Evolutionary conservation across 805 yeast genomes (phyloP), one percentile per base, ranked within the genome.

Genomic region (Starmera pachycereana): DNA sequence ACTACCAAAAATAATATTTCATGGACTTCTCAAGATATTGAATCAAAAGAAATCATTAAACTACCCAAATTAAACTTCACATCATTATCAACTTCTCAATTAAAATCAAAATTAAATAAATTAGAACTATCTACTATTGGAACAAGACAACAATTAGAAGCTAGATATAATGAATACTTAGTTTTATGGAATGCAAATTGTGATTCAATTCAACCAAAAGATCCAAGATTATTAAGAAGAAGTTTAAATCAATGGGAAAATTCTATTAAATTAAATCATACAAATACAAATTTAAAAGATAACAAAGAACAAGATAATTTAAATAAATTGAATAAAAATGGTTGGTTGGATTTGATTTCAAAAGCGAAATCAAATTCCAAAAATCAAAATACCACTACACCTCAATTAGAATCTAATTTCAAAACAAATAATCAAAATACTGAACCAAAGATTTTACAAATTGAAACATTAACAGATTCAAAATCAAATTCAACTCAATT

Each of bases 161-260:
- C 71, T 14, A 61, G 97, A 33, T 83, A 83, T 53, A 79, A 76
- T 45, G 90, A 88, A 47, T 89, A 78, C 63, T 76, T 81, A 41
- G 74, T 78, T 29, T 53, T 87, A 10, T 82, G 80, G 77, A 89
- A 89, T 53, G 79, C 95, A 11, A 87, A 87, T 52, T 69, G 78
- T 34, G 96, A 87, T 53, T 72, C 88, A 6, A 62, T 72, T 30
- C 68, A 65, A 28, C 96, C 95, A 0, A 73, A 72, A 4, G 59
- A 74, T 22, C 78, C 76, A 18, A 60, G 64, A 32, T 71, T 73
- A 6, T 57, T 89, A 37, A 64, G 74, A 37, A 74, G 69, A 39
- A 71, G 71, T 38, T 64, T 89, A 32, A 56, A 61, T 18, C 75
- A 76, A 50, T 83, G 94, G 94, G 96, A 87, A 51, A 56, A 55